Conservation (phyloP, 1,139 yeast genomes). For the Blastobotrys aristatus region DNA sequence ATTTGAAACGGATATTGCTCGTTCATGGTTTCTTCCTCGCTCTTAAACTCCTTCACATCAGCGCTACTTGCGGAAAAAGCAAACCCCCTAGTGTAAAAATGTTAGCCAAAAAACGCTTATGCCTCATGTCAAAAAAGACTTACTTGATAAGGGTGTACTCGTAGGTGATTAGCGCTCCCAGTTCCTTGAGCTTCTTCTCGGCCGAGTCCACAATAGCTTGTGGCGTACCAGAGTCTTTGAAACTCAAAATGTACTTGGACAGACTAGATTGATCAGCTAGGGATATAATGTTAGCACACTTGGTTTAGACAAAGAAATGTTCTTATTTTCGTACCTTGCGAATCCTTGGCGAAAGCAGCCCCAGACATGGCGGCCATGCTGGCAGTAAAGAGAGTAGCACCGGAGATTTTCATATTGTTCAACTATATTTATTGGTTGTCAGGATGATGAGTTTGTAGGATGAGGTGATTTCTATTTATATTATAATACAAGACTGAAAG, state of each 20-base stretch:
- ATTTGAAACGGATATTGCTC: constrained; percentile 37
- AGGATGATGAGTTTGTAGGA: not conserved
- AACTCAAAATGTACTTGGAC: constrained; percentile 32
- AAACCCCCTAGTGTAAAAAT: constrained; percentile 35
- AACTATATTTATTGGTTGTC: not conserved
- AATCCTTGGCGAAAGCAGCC: constrained; percentile 14
- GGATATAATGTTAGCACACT: not conserved
- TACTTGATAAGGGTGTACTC: constrained; percentile 37
- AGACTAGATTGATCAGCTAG: constrained; percentile 10
- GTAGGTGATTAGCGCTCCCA: constrained; percentile 39
- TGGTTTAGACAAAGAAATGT: not conserved
- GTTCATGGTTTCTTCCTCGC: constrained; percentile 21
- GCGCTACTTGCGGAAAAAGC: constrained; percentile 35
- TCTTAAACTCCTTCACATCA: constrained; percentile 26
- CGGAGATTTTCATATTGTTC: constrained; percentile 3
- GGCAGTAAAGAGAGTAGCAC: constrained; percentile 19
- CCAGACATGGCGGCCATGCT: constrained; percentile 11
- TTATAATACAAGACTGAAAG: not conserved
- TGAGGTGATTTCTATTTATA: not conserved
- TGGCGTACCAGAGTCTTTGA: constrained; percentile 35
- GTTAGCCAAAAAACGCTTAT: constrained; percentile 17
- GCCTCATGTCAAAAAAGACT: too few relatives aligned
- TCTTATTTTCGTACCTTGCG: not conserved
- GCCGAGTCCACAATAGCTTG: constrained; percentile 31
- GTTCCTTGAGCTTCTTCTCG: constrained; percentile 30